Evolutionary conservation across 1,284 basidiomycete species (phyloP), one percentile per base, ranked within the genome.

Genomic region (Ceratobasidium papillatum): DNA sequence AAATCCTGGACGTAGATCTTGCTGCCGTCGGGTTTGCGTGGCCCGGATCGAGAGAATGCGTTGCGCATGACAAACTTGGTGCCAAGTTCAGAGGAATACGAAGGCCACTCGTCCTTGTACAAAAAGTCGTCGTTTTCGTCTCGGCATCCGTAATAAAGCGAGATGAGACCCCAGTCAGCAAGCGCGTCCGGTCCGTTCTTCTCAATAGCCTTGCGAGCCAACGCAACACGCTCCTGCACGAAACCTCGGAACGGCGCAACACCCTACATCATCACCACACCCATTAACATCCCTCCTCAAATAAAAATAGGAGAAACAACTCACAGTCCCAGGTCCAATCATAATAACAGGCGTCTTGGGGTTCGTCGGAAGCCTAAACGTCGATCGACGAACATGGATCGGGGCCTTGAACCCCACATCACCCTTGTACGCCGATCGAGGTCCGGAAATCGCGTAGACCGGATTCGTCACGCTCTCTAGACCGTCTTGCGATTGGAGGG

Each of bases 241-340:
- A 99, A 99, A 0, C 96, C 96, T 76, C 97, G 93, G 94, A 99
- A 99, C 19, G 97, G 97, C 43, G 97, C 97, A 69, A 99, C 95
- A 85, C 96, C 95, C 94, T 93, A 78, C 25, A 59, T 74, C 52
- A 36, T 5, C 56, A 59, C 17, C 5, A 30, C 27, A 9, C 7
- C 9, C 27, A 30, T 27, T 22, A 5, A 7, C 25, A 51, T 27
- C 11, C n/a, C 12, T 30, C 22, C 12, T 30, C 45, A 30, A 30
- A 7, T 56, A 30, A 59, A 9, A 9, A 56, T 56, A 27, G 43
- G 43, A 73, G 69, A 38, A n/a, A n/a, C 36, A 38, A 88, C 93
- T 85, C 80, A 96, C 95, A 76, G 96, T 99, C 74, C 97, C 97
- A 75, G 97, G 97, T 71, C 97, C 97, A 81, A 99, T 90, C 97